Conservation (phyloP, 352 stramenopile species). For the Peronosclerospora sorghi region DNA sequence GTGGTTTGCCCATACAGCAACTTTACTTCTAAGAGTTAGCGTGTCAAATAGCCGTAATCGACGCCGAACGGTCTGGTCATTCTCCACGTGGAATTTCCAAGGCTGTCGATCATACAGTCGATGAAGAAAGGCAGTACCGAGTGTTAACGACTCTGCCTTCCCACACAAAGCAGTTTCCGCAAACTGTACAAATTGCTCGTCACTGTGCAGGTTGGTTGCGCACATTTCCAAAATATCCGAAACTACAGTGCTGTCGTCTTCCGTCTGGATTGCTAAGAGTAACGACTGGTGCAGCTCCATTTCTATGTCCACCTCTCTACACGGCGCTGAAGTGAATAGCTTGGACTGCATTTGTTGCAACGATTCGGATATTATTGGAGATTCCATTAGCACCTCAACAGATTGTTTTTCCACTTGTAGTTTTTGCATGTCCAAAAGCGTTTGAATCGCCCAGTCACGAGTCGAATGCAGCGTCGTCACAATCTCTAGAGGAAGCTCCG, state of each 20-base stretch:
- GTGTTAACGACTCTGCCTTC: conserved; percentile 5
- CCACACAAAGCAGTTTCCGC: conserved; percentile 13
- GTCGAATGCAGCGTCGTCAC: conserved; percentile 14
- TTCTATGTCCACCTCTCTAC: conserved; percentile 9
- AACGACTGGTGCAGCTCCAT: conserved; percentile 24
- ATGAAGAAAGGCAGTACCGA: conserved; percentile 17
- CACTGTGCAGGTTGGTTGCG: conserved; percentile 9
- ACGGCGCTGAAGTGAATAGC: conserved; percentile 23
- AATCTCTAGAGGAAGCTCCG: conserved; percentile 6
- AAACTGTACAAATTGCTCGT: conserved; percentile 26
- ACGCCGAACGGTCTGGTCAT: not conserved
- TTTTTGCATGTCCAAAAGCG: conserved; percentile 16
- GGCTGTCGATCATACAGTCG: conserved; percentile 12
- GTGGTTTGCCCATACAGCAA: conserved; percentile 31
- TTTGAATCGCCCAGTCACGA: conserved; percentile 30
- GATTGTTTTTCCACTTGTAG: not conserved
- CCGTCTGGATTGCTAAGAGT: conserved; percentile 6
- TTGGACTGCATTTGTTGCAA: conserved; percentile 28
- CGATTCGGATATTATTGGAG: conserved; percentile 3
- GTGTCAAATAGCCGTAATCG: conserved; percentile 16
- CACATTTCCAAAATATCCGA: conserved; percentile 23
- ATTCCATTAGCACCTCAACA: not conserved
- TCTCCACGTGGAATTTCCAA: not conserved
- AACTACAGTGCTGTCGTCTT: conserved; percentile 6
- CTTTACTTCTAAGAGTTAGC: conserved; percentile 13